Evolutionary conservation across 148 eudicot genomes (phyloP).

Genomic region (Fagopyrum esculentum): DNA sequence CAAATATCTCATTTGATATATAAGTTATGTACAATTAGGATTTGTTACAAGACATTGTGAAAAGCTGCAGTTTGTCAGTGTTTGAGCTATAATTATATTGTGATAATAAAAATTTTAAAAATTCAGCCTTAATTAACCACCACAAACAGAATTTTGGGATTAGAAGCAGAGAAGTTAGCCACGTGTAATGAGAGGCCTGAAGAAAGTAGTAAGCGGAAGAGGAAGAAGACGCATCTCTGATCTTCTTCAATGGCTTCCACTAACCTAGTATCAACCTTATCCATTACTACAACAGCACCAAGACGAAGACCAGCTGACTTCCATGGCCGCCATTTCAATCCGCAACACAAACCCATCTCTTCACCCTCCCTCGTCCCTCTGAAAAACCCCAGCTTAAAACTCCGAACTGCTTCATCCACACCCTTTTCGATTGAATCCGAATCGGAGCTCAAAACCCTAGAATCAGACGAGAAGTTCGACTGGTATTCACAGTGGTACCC

Average conservation of each 20-base stretch:
- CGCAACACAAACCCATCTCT: neutral
- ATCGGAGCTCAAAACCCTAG: conserved; percentile 3
- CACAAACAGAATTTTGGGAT: neutral
- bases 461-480: conserved; percentile 37
- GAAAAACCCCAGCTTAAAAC: conserved; percentile 1
- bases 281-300: neutral
- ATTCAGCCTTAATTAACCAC: neutral
- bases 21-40: neutral
- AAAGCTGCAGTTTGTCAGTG: neutral
- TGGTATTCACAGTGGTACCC: conserved; percentile 79
- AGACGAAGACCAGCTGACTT: conserved; percentile 3
- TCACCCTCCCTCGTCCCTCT: neutral
- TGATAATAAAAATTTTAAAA: too few relatives aligned
- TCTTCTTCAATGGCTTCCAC: conserved; percentile 3
- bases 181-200: neutral
- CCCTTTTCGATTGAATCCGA: neutral
- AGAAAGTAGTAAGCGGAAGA: neutral
- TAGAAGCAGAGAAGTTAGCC: neutral
- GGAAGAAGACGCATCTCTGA: neutral
- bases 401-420: conserved; percentile 15
- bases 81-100: neutral
- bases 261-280: neutral
- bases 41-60: neutral
- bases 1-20: neutral
- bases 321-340: conserved; percentile 6